phyloP scores from a whole-genome alignment of 176 grass and related monocot genomes.

The Puccinellia tenuiflora region DNA sequence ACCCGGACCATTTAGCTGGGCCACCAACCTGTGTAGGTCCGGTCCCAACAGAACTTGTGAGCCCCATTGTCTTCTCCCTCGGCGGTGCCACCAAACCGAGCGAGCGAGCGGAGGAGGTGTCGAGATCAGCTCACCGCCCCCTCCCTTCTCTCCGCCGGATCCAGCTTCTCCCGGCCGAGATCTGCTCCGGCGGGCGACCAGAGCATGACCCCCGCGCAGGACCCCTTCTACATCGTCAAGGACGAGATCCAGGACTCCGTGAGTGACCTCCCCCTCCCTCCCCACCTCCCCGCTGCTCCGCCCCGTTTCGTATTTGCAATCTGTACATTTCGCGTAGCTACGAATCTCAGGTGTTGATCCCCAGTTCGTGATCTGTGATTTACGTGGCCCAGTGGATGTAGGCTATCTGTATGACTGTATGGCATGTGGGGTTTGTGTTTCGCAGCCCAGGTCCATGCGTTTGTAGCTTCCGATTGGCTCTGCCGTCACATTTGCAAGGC shows the following conservation, averaged over 20 bases:
- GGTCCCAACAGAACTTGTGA: neutral
- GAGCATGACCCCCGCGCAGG: slow-evolving; percentile 81
- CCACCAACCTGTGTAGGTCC: neutral
- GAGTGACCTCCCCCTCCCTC: slow-evolving; percentile 41
- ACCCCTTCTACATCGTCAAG: slow-evolving; percentile 94
- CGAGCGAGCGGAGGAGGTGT: neutral
- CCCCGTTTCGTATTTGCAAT: neutral
- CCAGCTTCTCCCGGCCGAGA: neutral
- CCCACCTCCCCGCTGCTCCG: neutral
- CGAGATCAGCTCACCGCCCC: neutral
- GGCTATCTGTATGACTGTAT: neutral
- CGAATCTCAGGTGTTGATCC: neutral
- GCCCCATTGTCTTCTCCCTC: neutral
- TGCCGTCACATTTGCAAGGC: neutral
- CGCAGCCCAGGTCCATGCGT: neutral
- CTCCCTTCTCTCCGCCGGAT: neutral
- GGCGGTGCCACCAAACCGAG: slow-evolving; percentile 16
- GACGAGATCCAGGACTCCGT: slow-evolving; percentile 97
- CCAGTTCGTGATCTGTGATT: neutral
- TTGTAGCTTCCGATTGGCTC: neutral
- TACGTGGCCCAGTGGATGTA: neutral
- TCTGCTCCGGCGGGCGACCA: neutral
- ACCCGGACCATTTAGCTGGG: neutral
- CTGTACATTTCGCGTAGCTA: neutral
- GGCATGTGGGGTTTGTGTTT: neutral